phyloP scores from a whole-genome alignment of 805 yeast genomes.

The Suhomyces xylopsoci region DNA sequence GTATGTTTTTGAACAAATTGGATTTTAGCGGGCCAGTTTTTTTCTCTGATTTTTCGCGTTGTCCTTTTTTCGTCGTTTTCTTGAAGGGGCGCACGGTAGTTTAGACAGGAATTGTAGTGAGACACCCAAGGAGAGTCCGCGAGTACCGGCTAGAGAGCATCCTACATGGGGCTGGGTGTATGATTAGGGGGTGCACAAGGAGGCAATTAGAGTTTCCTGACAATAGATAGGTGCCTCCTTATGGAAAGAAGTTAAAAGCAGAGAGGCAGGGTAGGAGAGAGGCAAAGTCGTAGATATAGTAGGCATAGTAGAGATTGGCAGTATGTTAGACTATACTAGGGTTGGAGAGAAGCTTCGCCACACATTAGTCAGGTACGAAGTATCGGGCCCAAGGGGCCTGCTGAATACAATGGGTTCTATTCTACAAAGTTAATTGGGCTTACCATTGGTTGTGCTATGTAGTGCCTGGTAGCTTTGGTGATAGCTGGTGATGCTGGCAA shows the following conservation, averaged over 20 bases:
- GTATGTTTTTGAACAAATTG: background rate
- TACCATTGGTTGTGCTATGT: background rate
- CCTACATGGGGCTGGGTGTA: background rate
- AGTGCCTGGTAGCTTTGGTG: background rate
- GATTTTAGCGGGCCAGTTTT: background rate
- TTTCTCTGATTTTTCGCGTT: conserved; percentile 1
- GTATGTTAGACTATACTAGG: no score
- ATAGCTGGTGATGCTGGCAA: background rate
- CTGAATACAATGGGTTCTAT: no score
- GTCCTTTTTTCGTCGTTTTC: conserved; percentile 2
- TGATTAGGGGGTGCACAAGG: background rate
- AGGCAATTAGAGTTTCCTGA: background rate
- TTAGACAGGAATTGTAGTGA: background rate
- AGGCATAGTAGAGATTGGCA: no score
- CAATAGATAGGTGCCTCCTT: no score
- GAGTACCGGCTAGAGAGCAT: background rate
- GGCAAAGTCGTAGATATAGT: no score
- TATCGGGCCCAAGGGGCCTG: no score
- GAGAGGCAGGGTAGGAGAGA: background rate
- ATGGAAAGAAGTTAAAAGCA: background rate
- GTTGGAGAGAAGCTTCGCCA: no score
- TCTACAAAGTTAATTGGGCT: background rate
- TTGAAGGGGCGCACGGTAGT: conserved; percentile 4
- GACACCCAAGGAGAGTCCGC: background rate
- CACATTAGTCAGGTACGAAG: no score